Base-by-base conservation (phyloP, 225 moss, liverwort and hornwort species). In the Sphagnum contortum region DNA sequence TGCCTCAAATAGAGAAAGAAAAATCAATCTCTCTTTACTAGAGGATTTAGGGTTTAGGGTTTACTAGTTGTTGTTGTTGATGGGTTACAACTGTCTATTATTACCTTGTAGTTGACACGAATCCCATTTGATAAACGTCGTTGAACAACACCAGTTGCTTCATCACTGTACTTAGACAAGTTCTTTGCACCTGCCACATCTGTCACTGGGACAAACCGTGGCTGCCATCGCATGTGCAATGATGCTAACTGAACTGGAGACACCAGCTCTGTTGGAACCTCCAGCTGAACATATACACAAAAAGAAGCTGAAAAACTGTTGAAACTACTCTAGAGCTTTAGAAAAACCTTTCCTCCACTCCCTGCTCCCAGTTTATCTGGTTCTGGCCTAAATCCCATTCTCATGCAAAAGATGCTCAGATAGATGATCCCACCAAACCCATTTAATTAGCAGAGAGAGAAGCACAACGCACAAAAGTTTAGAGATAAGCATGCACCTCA, bases 81-180 rank as follows among this genome's bases (percentile, higher is more conserved):
- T 1, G 29, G 29, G 29, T 29, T 29, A 29, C 29, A 29, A 29
- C 29, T 29, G 29, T 29, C 29, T 29, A 29, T 29, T 29, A 29
- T 29, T 8, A 93, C 98, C 98, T 98, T 98, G 60, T 91, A 98
- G 64, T 98, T 98, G 10, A 93, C 87, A 78, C 87, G 98, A 70
- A 98, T 91, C 64, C 98, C 98, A 74, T 98, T 98, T 5, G 93
- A 93, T 69, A 98, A 69, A 9, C 93, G 91, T 62, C 98, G 87
- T 70, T 98, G 93, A 63, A 89, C 75, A 48, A 98, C 98, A 73
- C 98, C 93, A 72, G 91, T 93, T 50, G 87, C 74, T 8, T 86
- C 87, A 66, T 93, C 98, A 65, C 86, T 75, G 56, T 82, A 73
- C 72, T 86, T 93, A 45, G 55, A 14, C 57, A 68, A 59, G 44